Evolutionary conservation across 345 rosid genomes (phyloP), one percentile per base, ranked within the genome.

Genomic region (Hibiscus trionum): DNA sequence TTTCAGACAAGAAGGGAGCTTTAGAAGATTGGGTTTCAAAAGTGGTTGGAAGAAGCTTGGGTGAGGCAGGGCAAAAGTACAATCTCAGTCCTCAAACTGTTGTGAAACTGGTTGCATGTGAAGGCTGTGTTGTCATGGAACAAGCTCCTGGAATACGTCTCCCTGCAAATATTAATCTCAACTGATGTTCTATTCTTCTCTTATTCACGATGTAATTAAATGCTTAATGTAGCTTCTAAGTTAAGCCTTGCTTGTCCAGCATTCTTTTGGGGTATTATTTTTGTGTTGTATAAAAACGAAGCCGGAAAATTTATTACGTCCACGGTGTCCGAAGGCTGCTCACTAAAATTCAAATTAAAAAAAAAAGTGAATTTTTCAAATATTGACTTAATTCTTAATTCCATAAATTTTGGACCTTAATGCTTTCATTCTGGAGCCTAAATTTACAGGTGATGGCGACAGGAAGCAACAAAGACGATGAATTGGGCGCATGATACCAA

Each of bases 1-100:
- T 83, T 68, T 75, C 86, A 2, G 84, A 84, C 26, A 72, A 63
- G 73, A 83, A 76, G 67, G 63, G 29, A 26, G 74, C 80, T 5
- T n/a, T 79, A 71, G 86, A 83, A 62, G 81, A 80, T 6, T 90
- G 96, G 96, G 47, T 88, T 8, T 82, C 80, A 64, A 79, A 53
- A 0, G 90, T 88, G 74, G 77, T 88, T 0, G 61, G 79, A 50
- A 47, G 81, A 61, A 81, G 84, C 76, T 86, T 88, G 19, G 44
- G 21, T 0, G 85, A 88, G 78, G 85, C 85, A 1, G 61, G 37
- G 61, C 72, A 63, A 66, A 82, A 55, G 69, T 82, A 72, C 72
- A 11, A 31, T 0, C 57, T 65, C 17, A 35, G 61, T 35, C 60
- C 79, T 47, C 71, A 66, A 62, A 77, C 72, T 21, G 37, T 75